Base-by-base conservation (phyloP, 83 land plant genomes). In the Thuja plicata region DNA sequence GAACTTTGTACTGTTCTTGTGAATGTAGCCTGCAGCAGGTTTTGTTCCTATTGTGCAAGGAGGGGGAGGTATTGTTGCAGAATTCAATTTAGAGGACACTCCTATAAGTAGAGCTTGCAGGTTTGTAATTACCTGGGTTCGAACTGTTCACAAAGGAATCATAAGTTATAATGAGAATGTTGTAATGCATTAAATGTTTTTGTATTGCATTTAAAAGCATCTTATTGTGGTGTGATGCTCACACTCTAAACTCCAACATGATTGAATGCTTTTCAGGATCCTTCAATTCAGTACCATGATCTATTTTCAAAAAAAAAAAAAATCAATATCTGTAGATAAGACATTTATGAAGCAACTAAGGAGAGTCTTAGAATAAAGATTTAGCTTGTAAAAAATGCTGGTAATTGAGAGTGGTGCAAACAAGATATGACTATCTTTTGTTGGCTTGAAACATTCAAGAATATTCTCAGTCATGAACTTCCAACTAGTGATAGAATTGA, bases 21-120 rank as follows among this genome's bases (percentile, higher is more conserved):
- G 16, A 13, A 41, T 21, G 15, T 87, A 93, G 94, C 94, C 94
- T 74, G 93, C 94, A 45, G 94, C 94, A 89, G 93, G 93, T 10
- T 93, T 90, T 90, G 93, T 90, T 37, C 94, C 94, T 1, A 83
- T 90, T 81, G 94, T 93, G 30, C 92, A 90, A 80, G 93, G 89
- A 16, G 90, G 90, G 45, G 94, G 94, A 27, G 93, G 94, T 32
- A 45, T 84, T 37, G 93, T 93, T 87, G 94, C 93, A 74, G 94
- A 93, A 74, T 93, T 93, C 82, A 93, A 93, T 87, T 78, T 90
- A 35, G 94, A 93, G 87, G 94, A 92, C 62, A 93, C 94, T 40
- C 94, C 94, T 5, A 90, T 88, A 27, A 92, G 90, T 86, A 74
- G 91, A 74, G 78, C 74, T 74, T 93, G 94, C 93, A 89, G 93